Percentiles rank a stretch among this genome's conserved stretches.
Evolutionary conservation across 1,139 yeast species (phyloP).

Genomic region (Lodderomyces metapsilosis): DNA sequence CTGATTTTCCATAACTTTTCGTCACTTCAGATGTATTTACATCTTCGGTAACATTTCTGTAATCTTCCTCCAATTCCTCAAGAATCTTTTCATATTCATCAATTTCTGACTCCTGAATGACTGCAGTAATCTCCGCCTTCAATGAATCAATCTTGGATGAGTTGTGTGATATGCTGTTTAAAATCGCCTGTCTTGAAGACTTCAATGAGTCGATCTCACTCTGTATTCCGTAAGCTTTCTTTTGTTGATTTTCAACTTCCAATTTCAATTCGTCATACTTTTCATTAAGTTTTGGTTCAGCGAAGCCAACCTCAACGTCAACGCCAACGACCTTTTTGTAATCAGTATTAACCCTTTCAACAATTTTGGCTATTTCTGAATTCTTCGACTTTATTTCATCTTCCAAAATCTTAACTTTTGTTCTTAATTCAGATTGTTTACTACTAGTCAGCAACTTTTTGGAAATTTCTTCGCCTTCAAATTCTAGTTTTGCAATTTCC

Average conservation of each 20-base stretch:
- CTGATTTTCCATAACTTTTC: conserved; percentile 59
- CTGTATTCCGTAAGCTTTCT: conserved; percentile 9
- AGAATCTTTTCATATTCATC: conserved; percentile 49
- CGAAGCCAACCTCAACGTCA: conserved; percentile 23
- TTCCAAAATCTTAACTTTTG: conserved; percentile 45
- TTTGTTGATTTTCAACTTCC: conserved; percentile 14
- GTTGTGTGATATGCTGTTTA: conserved; percentile 13
- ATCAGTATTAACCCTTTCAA: conserved; percentile 5
- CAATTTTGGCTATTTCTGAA: conserved; percentile 18
- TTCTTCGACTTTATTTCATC: conserved; percentile 32
- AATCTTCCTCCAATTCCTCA: conserved; percentile 59
- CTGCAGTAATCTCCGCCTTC: conserved; percentile 22
- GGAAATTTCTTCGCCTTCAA: conserved; percentile 53
- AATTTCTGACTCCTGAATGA: conserved; percentile 45
- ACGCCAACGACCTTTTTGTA: conserved; percentile 16
- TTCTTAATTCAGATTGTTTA: conserved; percentile 58
- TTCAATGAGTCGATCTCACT: conserved; percentile 13
- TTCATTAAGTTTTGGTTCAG: conserved; percentile 19
- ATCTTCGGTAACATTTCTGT: conserved; percentile 57
- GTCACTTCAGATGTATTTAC: conserved; percentile 66
- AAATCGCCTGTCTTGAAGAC: conserved; percentile 8
- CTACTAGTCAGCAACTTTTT: conserved; percentile 50
- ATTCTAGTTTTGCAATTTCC: conserved; percentile 45
- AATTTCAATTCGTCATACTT: conserved; percentile 12
- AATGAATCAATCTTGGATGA: conserved; percentile 18